These are phyloP conservation scores for Komagataella ulmi DNA, from an alignment of 805 yeast species.

Conservation along the genomic window DNA sequence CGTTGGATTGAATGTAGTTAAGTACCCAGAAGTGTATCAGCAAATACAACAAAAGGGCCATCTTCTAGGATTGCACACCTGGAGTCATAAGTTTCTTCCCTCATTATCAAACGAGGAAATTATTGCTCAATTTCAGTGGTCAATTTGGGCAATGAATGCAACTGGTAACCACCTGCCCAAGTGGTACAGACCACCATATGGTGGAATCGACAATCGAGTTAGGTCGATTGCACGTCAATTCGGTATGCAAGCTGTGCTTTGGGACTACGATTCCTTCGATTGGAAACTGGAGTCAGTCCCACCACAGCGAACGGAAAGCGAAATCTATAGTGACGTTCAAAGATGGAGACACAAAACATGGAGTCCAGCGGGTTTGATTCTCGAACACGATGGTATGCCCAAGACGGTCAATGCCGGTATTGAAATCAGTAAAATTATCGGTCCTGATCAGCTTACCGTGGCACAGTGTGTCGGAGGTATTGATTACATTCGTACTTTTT, in stretches of 20 bases:
- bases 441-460: conserved; percentile 55
- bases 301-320: conserved; percentile 28
- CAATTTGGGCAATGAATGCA: conserved; percentile 96
- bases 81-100: conserved; percentile 86
- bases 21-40: conserved; percentile 61
- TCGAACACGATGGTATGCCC: conserved; percentile 73
- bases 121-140: conserved; percentile 87
- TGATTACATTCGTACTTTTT: conserved; percentile 30
- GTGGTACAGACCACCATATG: conserved; percentile 95
- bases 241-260: conserved; percentile 77
- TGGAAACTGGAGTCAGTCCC: conserved; percentile 59
- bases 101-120: conserved; percentile 65
- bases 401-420: conserved; percentile 61
- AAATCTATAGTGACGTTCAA: conserved; percentile 41
- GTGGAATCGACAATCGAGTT: conserved; percentile 83
- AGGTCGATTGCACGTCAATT: conserved; percentile 68
- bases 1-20: conserved; percentile 68
- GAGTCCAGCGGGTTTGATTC: conserved; percentile 45
- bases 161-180: conserved; percentile 78
- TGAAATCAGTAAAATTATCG: conserved; percentile 40
- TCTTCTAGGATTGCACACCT: conserved; percentile 77
- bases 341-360: conserved; percentile 27
- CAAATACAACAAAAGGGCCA: conserved; percentile 52
- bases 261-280: conserved; percentile 89
- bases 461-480: conserved; percentile 65